Percentiles rank a stretch among this genome's conserved stretches.
Conservation (phyloP, 371 early-diverging fungal genomes). For the Mortierella sp. region DNA sequence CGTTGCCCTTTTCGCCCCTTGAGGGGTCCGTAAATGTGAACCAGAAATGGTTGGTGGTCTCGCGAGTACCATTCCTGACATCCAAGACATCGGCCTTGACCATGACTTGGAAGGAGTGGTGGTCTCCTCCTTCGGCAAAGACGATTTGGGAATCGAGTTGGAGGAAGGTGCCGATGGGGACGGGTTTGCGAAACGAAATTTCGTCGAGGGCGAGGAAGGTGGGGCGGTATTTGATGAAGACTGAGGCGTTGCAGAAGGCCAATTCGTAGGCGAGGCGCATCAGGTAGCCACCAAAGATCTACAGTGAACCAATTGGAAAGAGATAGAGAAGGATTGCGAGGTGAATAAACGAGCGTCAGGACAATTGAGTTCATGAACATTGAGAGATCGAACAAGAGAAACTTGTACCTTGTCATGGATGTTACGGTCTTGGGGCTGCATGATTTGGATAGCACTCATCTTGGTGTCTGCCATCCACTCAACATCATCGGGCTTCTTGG, state of each 20-base stretch:
- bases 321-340: background rate
- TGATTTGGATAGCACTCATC: conserved; percentile 77
- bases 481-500: conserved; percentile 65
- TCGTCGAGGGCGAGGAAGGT: conserved; percentile 87
- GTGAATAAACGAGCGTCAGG: background rate
- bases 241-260: conserved; percentile 79
- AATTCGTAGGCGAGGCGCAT: conserved; percentile 88
- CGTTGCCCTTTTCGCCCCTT: background rate
- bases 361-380: background rate
- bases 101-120: conserved; percentile 79
- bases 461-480: conserved; percentile 88
- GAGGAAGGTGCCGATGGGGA: conserved; percentile 91
- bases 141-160: conserved; percentile 80
- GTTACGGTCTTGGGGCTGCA: conserved; percentile 92
- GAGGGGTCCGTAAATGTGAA: conserved; percentile 77
- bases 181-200: conserved; percentile 88
- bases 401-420: conserved; percentile 75
- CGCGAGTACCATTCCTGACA: conserved; percentile 65
- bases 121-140: conserved; percentile 66
- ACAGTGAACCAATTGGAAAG: background rate
- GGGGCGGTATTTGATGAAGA: conserved; percentile 71
- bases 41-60: conserved; percentile 87
- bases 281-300: conserved; percentile 91
- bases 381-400: background rate
- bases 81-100: conserved; percentile 86